Evolutionary conservation across 2,329 filamentous ascomycete genomes (phyloP).

Genomic region (Oidium heveae): DNA sequence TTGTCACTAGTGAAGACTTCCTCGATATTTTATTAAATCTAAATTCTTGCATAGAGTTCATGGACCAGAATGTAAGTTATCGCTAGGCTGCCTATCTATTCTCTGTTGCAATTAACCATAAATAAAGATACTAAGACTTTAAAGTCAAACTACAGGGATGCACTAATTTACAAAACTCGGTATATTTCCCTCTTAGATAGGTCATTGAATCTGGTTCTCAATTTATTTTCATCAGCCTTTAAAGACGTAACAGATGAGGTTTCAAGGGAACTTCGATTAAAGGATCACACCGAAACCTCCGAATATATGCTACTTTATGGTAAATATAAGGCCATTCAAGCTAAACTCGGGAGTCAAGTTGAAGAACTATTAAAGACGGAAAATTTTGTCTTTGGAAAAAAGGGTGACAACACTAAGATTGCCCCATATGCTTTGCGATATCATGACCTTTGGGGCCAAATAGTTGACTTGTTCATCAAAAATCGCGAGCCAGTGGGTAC

Average conservation of each 20-base stretch:
- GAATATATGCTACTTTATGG: constrained; percentile 47
- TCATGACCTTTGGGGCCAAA: constrained; percentile 29
- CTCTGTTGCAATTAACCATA: background rate
- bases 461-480: constrained; percentile 22
- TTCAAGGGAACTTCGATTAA: constrained; percentile 33
- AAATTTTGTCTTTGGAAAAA: constrained; percentile 27
- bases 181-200: constrained; percentile 60
- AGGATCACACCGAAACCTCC: constrained; percentile 43
- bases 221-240: constrained; percentile 6
- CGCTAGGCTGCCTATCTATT: background rate
- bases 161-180: constrained; percentile 63
- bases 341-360: constrained; percentile 29
- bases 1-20: constrained; percentile 67
- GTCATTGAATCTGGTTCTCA: constrained; percentile 22
- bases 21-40: constrained; percentile 69
- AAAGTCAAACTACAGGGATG: constrained; percentile 62
- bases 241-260: constrained; percentile 34
- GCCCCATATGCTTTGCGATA: constrained; percentile 34
- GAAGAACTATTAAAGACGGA: constrained; percentile 24
- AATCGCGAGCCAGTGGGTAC: constrained; percentile 22
- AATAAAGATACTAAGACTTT: constrained; percentile 1
- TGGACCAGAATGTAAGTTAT: constrained; percentile 51
- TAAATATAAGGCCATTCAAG: constrained; percentile 34
- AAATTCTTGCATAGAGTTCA: constrained; percentile 79
- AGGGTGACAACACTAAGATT: constrained; percentile 37